Conservation (phyloP, 306 rosid genomes). For the Cucumis melo region DNA sequence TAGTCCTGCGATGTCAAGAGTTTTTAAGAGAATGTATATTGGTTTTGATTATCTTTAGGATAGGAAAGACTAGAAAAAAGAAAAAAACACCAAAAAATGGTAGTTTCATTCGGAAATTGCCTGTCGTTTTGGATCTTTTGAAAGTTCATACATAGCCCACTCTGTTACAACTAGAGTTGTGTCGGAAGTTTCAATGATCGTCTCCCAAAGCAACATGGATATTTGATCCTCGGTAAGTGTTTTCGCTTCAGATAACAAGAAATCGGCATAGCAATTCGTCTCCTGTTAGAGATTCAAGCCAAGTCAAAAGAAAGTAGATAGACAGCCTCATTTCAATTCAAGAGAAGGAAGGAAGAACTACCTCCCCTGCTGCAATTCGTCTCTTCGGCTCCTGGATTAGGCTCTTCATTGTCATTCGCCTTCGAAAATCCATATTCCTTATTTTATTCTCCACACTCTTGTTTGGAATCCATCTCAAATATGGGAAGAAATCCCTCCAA, state of each 20-base stretch:
- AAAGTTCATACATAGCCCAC: slow-evolving; percentile 87
- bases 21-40: background rate
- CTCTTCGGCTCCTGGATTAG: slow-evolving; percentile 45
- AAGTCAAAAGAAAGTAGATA: slow-evolving; percentile 4
- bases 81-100: background rate
- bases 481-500: slow-evolving; percentile 97
- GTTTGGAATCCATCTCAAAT: slow-evolving; percentile 87
- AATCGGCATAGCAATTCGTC: slow-evolving; percentile 43
- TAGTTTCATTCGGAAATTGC: slow-evolving; percentile 9
- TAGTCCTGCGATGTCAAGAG: slow-evolving; percentile 25
- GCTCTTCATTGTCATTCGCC: slow-evolving; percentile 48
- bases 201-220: slow-evolving; percentile 66
- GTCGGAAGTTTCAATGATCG: slow-evolving; percentile 68
- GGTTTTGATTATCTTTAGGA: background rate
- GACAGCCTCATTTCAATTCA: background rate
- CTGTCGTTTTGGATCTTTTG: slow-evolving; percentile 59
- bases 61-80: background rate
- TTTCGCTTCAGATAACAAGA: slow-evolving; percentile 52
- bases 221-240: slow-evolving; percentile 45
- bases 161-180: slow-evolving; percentile 70
- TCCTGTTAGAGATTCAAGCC: slow-evolving; percentile 29
- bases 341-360: background rate
- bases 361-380: slow-evolving; percentile 71
- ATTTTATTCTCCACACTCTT: slow-evolving; percentile 38
- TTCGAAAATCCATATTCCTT: slow-evolving; percentile 13